A percentile compares a stretch with the other conserved stretches of the same genome.
Evolutionary conservation across 768 basidiomycete species (phyloP).

Genomic region (Lactarius indigo): DNA sequence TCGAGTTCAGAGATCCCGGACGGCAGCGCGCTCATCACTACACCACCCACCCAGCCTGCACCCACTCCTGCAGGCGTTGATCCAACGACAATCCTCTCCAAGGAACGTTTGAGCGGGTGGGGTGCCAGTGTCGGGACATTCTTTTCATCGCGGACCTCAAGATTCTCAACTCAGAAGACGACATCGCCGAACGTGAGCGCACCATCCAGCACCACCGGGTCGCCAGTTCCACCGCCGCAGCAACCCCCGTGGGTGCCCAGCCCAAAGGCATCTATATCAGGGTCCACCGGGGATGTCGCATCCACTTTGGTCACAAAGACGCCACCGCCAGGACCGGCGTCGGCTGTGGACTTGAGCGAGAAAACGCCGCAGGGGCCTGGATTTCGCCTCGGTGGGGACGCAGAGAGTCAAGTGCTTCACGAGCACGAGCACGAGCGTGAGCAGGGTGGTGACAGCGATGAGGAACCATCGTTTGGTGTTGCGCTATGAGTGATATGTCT

Average conservation of each 20-base stretch:
- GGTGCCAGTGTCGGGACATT: conserved; percentile 26
- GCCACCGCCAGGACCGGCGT: background rate
- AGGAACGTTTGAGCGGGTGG: conserved; percentile 23
- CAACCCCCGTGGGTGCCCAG: background rate
- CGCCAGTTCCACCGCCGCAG: conserved; percentile 9
- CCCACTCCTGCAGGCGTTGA: conserved; percentile 23
- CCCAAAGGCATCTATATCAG: background rate
- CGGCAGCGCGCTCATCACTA: conserved; percentile 21
- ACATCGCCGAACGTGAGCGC: conserved; percentile 13
- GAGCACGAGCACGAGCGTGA: background rate
- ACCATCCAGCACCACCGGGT: conserved; percentile 10
- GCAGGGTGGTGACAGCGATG: conserved; percentile 9
- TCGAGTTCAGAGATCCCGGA: conserved; percentile 30
- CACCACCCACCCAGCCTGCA: conserved; percentile 1
- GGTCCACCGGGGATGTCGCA: background rate
- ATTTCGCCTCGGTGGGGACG: background rate
- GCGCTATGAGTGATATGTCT: conserved; percentile 9
- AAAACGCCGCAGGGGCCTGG: conserved; percentile 8
- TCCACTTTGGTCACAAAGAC: conserved; percentile 1
- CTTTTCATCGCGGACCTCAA: conserved; percentile 20
- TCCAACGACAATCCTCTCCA: conserved; percentile 26
- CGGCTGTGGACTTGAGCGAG: conserved; percentile 1
- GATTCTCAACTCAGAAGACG: conserved; percentile 10
- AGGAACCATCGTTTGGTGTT: conserved; percentile 21
- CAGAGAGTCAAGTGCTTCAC: background rate